These are phyloP conservation scores for Secale cereale DNA, from an alignment of 176 grass and related monocot genomes.

Conservation along the genomic window DNA sequence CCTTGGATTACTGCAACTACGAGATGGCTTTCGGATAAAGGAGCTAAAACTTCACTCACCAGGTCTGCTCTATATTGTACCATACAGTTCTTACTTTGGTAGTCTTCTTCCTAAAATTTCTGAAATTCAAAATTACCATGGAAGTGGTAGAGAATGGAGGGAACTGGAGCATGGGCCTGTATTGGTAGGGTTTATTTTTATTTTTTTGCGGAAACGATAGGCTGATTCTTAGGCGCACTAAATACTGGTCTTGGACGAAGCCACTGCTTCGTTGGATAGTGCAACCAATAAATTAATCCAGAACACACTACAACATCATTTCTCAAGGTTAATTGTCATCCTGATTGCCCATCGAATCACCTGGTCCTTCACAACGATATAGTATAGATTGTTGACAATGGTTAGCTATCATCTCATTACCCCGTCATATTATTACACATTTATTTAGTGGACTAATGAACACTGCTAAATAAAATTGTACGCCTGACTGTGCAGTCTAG, in stretches of 20 bases:
- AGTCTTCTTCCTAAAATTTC: neutral
- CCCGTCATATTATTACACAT: no score
- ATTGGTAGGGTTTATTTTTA: no score
- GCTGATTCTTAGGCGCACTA: constrained; percentile 64
- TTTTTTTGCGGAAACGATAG: no score
- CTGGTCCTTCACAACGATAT: constrained; percentile 68
- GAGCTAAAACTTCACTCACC: constrained; percentile 51
- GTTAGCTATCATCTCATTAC: neutral
- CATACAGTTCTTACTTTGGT: neutral
- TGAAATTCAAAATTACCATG: neutral
- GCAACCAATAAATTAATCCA: constrained; percentile 64
- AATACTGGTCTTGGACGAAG: constrained; percentile 67
- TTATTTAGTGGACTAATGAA: no score
- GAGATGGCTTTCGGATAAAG: constrained; percentile 61
- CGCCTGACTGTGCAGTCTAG: no score
- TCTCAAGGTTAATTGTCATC: no score
- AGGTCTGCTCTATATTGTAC: constrained; percentile 19
- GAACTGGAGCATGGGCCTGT: no score
- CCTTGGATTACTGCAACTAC: constrained; percentile 61
- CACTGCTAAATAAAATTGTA: no score
- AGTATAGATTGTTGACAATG: constrained; percentile 65
- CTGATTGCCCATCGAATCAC: constrained; percentile 66
- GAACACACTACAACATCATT: no score
- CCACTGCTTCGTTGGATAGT: constrained; percentile 62
- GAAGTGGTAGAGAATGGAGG: no score